phyloP scores from a whole-genome alignment of 1,284 basidiomycete genomes.

The Sanghuangporus weigelae region DNA sequence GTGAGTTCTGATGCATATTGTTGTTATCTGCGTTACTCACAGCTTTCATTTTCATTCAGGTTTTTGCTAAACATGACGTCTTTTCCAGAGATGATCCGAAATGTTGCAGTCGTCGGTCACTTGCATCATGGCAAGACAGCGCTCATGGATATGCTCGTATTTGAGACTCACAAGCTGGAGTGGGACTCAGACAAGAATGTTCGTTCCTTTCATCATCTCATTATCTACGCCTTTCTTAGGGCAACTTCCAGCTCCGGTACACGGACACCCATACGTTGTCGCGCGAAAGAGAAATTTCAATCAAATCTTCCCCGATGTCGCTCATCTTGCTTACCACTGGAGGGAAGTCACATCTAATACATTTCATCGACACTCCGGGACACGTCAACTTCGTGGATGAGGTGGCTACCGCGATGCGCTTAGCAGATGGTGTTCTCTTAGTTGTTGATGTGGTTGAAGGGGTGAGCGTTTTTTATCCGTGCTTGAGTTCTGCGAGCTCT shows the following conservation, averaged over 20 bases:
- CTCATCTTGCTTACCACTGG: slow-evolving; percentile 82
- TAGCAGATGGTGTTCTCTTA: slow-evolving; percentile 91
- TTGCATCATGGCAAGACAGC: slow-evolving; percentile 98
- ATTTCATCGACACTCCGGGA: slow-evolving; percentile 96
- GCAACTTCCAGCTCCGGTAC: slow-evolving; percentile 64
- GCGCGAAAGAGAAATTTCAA: slow-evolving; percentile 85
- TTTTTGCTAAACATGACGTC: slow-evolving; percentile 91
- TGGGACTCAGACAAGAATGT: slow-evolving; percentile 89
- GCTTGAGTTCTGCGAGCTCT: slow-evolving; percentile 8
- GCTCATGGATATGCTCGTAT: slow-evolving; percentile 93
- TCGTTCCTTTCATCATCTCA: slow-evolving; percentile 10
- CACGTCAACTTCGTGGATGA: slow-evolving; percentile 99
- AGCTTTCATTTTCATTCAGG: slow-evolving; percentile 34
- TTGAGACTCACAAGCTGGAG: slow-evolving; percentile 92
- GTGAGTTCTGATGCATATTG: slow-evolving; percentile 41
- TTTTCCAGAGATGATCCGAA: slow-evolving; percentile 93
- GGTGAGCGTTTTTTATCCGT: slow-evolving; percentile 40
- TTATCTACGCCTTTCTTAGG: not conserved
- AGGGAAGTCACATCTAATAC: slow-evolving; percentile 91
- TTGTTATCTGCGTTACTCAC: not conserved
- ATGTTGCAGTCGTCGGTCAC: slow-evolving; percentile 92
- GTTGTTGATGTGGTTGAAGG: slow-evolving; percentile 97
- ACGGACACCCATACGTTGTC: slow-evolving; percentile 94
- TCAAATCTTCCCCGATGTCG: slow-evolving; percentile 97
- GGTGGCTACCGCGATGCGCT: slow-evolving; percentile 81